A percentile compares a stretch with the other conserved stretches of the same genome.
Evolutionary conservation across 2,329 filamentous ascomycete species (phyloP).

Genomic region (Scortechinia acanthostroma): DNA sequence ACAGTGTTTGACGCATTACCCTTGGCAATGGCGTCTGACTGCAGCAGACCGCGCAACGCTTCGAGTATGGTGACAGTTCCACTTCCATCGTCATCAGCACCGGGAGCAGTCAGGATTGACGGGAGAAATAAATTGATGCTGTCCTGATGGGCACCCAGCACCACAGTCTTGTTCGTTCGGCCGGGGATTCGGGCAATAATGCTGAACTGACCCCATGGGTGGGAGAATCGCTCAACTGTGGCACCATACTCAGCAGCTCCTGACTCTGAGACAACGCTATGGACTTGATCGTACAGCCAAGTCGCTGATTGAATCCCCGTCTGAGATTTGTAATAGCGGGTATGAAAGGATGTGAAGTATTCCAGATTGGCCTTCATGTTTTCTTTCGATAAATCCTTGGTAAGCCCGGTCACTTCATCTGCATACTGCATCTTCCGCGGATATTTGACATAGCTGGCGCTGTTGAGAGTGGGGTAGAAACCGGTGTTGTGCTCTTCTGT

Average conservation of each 20-base stretch:
- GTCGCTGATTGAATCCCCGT: conserved; percentile 77
- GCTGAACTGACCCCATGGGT: conserved; percentile 82
- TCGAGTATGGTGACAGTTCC: conserved; percentile 93
- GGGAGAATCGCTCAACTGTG: conserved; percentile 66
- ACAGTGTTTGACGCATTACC: conserved; percentile 78
- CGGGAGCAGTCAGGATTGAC: conserved; percentile 75
- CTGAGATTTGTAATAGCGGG: conserved; percentile 73
- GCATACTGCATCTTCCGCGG: conserved; percentile 61
- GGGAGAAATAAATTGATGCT: conserved; percentile 90
- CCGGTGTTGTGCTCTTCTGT: conserved; percentile 68
- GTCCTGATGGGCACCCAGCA: conserved; percentile 89
- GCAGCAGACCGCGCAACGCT: conserved; percentile 74
- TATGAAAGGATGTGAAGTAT: conserved; percentile 73
- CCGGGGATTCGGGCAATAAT: conserved; percentile 90
- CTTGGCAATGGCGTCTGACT: conserved; percentile 59
- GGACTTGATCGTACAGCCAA: conserved; percentile 76
- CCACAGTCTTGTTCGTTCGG: conserved; percentile 73
- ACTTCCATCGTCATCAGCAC: conserved; percentile 91
- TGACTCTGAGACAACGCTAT: conserved; percentile 62
- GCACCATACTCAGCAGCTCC: conserved; percentile 64
- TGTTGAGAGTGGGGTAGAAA: conserved; percentile 21
- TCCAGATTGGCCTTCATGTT: conserved; percentile 75
- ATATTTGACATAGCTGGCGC: conserved; percentile 42
- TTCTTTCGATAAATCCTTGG: conserved; percentile 64
- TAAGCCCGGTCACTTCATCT: conserved; percentile 58